Percentiles rank a stretch among this genome's conserved stretches.
These are phyloP conservation scores for Sporothrix mexicana DNA, from an alignment of 2,329 filamentous ascomycete species.

Conservation along the genomic window DNA sequence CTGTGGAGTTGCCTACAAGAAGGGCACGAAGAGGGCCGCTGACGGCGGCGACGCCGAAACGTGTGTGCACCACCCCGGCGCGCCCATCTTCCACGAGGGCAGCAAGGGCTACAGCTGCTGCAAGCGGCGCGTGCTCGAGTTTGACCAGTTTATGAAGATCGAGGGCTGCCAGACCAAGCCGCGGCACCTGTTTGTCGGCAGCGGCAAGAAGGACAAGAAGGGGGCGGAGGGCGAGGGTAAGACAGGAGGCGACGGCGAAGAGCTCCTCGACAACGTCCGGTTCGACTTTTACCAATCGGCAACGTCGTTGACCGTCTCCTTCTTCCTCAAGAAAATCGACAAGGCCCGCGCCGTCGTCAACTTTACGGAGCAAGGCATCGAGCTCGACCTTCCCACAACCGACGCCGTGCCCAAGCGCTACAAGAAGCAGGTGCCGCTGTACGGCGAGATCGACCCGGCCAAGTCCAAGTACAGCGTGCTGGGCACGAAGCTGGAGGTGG, in stretches of 20 bases:
- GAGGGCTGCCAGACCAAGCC: constrained; percentile 84
- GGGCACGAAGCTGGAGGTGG: constrained; percentile 87
- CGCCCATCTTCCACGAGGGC: constrained; percentile 94
- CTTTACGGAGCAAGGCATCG: constrained; percentile 68
- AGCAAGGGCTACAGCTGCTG: constrained; percentile 98
- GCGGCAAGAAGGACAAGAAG: constrained; percentile 65
- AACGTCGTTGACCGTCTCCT: constrained; percentile 81
- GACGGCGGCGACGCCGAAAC: constrained; percentile 67
- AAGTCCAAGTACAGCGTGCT: constrained; percentile 81
- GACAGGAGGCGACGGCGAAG: constrained; percentile 51
- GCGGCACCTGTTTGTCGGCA: constrained; percentile 83
- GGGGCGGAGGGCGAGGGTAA: constrained; percentile 32
- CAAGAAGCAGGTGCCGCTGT: constrained; percentile 74
- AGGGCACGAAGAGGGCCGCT: constrained; percentile 52
- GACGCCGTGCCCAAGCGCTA: constrained; percentile 79
- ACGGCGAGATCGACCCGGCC: constrained; percentile 74
- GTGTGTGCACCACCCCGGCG: constrained; percentile 88
- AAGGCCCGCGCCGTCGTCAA: constrained; percentile 76
- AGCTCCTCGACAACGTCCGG: constrained; percentile 76
- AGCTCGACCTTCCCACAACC: constrained; percentile 82
- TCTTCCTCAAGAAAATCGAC: constrained; percentile 97
- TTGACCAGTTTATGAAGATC: constrained; percentile 97
- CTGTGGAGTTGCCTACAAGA: constrained; percentile 72
- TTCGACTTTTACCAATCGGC: constrained; percentile 96
- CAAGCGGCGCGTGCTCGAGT: constrained; percentile 92